Conservation (phyloP, 2,329 filamentous ascomycete species). For the Penicillium sp. region DNA sequence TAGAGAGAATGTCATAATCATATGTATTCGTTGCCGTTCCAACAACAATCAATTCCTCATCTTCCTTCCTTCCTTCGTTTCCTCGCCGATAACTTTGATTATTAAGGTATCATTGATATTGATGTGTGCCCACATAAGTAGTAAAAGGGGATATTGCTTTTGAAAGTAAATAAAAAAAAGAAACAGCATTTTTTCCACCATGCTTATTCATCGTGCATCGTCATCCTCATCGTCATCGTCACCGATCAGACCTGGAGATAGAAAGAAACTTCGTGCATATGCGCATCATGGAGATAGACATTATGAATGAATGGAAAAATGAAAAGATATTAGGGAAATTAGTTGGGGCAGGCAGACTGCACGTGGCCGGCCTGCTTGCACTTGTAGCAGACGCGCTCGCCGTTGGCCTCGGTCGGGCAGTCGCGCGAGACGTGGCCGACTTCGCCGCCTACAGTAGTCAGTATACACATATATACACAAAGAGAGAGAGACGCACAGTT, state of each 20-base stretch:
- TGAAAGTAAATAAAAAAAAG: neutral
- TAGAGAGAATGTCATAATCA: neutral
- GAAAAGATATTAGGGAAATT: constrained; percentile 31
- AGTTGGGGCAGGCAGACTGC: constrained; percentile 89
- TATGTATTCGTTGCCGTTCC: neutral
- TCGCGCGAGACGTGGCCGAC: constrained; percentile 93
- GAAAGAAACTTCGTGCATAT: neutral
- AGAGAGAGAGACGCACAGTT: constrained; percentile 62
- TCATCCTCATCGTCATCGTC: no score
- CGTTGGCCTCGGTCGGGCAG: constrained; percentile 85
- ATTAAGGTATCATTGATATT: neutral
- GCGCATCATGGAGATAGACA: neutral
- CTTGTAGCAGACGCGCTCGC: constrained; percentile 98
- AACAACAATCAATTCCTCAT: neutral
- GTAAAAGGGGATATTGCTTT: neutral
- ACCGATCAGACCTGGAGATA: neutral
- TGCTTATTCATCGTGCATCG: neutral
- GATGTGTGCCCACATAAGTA: neutral
- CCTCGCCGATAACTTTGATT: neutral
- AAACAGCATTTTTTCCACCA: neutral
- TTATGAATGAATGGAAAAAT: constrained; percentile 9
- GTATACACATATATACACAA: neutral
- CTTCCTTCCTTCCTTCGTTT: neutral
- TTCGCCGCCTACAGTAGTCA: constrained; percentile 58
- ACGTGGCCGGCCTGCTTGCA: constrained; percentile 84